Evolutionary conservation across 2,329 filamentous ascomycete species (phyloP).

Genomic region (Paecilomyces sp.): DNA sequence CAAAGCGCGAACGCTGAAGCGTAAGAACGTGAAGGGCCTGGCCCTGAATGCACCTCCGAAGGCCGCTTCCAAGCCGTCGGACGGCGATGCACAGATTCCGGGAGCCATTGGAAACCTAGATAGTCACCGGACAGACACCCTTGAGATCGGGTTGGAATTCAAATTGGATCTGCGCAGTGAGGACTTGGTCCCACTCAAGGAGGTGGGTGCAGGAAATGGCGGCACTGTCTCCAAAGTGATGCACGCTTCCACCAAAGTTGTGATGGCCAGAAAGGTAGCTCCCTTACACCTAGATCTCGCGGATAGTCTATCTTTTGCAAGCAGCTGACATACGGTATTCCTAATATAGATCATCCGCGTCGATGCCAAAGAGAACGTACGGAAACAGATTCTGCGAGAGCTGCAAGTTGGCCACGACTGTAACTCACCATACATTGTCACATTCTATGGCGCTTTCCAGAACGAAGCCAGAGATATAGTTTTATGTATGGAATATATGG

Average conservation of each 20-base stretch:
- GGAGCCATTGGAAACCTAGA: conserved; percentile 53
- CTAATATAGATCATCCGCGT: conserved; percentile 78
- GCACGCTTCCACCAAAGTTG: conserved; percentile 86
- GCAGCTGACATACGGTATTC: not conserved
- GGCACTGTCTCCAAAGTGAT: conserved; percentile 97
- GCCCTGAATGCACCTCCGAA: conserved; percentile 77
- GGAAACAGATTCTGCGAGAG: conserved; percentile 93
- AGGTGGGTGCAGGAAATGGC: conserved; percentile 91
- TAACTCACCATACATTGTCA: conserved; percentile 94
- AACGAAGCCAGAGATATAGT: conserved; percentile 97
- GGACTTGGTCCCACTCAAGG: conserved; percentile 86
- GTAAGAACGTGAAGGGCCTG: conserved; percentile 97
- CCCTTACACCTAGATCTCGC: not conserved
- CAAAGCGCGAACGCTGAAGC: conserved; percentile 78
- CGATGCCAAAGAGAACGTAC: conserved; percentile 93
- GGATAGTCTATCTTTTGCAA: not conserved
- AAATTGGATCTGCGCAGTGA: conserved; percentile 86
- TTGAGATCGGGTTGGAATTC: conserved; percentile 97
- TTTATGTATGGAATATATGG: conserved; percentile 99
- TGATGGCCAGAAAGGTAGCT: conserved; percentile 92
- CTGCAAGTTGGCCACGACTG: conserved; percentile 98
- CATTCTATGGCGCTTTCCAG: conserved; percentile 94
- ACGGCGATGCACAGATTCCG: conserved; percentile 59
- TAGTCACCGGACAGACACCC: conserved; percentile 57
- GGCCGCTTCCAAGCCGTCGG: conserved; percentile 59